Percentiles rank a stretch among this genome's conserved stretches.
Evolutionary conservation across 306 rosid species (phyloP).

Genomic region (Quercus wislizeni): DNA sequence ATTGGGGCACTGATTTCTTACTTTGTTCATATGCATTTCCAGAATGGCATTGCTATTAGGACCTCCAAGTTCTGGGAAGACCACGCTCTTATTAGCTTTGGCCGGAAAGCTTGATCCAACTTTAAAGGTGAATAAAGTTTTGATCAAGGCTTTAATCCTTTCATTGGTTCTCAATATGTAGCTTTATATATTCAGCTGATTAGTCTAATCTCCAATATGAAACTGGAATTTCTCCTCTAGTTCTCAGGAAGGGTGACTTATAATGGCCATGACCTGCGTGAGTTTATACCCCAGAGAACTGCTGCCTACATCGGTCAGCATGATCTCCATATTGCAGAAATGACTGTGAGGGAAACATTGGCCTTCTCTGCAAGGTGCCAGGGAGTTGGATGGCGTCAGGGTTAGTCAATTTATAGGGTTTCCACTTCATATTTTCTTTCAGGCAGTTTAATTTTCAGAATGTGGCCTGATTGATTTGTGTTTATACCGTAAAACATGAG

Average conservation of each 20-base stretch:
- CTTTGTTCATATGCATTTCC: not conserved
- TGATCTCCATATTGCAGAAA: constrained; percentile 46
- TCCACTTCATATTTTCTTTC: no score
- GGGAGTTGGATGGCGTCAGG: constrained; percentile 48
- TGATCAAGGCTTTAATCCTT: not conserved
- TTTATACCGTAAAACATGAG: no score
- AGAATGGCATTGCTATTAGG: constrained; percentile 54
- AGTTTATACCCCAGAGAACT: constrained; percentile 41
- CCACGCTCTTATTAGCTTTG: constrained; percentile 47
- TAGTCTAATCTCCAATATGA: no score
- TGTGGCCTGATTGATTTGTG: no score
- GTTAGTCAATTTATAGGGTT: constrained; percentile 12
- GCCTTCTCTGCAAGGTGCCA: constrained; percentile 55
- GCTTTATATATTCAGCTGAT: no score
- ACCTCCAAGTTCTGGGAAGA: constrained; percentile 55
- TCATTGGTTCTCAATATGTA: not conserved
- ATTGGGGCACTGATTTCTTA: not conserved
- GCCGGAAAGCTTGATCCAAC: constrained; percentile 47
- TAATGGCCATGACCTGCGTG: constrained; percentile 44
- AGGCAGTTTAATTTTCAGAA: no score
- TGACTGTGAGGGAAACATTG: constrained; percentile 54
- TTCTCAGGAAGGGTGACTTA: constrained; percentile 40
- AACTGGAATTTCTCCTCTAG: constrained; percentile 2
- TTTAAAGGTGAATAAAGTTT: constrained; percentile 22
- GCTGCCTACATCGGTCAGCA: constrained; percentile 51